These are phyloP conservation scores for Aspergillus flavus DNA, from an alignment of 2,329 filamentous ascomycete species.

Conservation along the genomic window DNA sequence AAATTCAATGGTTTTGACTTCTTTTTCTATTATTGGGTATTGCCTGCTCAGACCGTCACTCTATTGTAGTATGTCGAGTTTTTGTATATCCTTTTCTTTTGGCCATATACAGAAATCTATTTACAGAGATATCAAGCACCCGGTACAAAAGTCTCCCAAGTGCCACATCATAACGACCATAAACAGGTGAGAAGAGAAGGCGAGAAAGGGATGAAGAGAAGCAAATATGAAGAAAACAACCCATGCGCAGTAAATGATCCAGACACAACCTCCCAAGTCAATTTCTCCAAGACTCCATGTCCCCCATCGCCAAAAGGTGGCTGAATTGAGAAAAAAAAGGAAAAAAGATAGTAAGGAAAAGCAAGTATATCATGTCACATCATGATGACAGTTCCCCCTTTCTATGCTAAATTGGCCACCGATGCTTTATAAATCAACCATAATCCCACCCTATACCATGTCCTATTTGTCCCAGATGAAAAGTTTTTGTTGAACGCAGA, in stretches of 20 bases:
- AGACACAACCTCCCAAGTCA: conserved; percentile 6
- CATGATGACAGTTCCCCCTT: conserved; percentile 19
- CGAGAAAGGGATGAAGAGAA: conserved; percentile 6
- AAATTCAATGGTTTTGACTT: neutral
- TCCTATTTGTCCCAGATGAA: neutral
- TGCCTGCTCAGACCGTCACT: neutral
- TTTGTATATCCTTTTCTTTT: conserved; percentile 5
- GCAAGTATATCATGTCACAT: conserved; percentile 21
- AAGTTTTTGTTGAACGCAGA: neutral
- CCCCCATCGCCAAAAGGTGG: conserved; percentile 15
- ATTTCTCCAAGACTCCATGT: conserved; percentile 20
- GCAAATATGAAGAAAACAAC: neutral
- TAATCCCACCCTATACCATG: neutral
- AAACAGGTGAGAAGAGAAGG: conserved; percentile 3
- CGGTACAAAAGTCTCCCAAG: neutral
- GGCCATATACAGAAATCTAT: conserved; percentile 3
- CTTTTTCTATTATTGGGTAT: neutral
- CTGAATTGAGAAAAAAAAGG: neutral
- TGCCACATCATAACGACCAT: neutral
- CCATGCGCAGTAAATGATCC: neutral
- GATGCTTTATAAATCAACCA: conserved; percentile 5
- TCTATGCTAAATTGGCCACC: conserved; percentile 13
- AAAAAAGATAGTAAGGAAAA: conserved; percentile 4
- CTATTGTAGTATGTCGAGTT: neutral
- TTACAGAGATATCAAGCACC: neutral